A percentile compares a stretch with the other conserved stretches of the same genome.
phyloP scores from a whole-genome alignment of 2,329 filamentous ascomycete genomes.

The Cordyceps farinosa region DNA sequence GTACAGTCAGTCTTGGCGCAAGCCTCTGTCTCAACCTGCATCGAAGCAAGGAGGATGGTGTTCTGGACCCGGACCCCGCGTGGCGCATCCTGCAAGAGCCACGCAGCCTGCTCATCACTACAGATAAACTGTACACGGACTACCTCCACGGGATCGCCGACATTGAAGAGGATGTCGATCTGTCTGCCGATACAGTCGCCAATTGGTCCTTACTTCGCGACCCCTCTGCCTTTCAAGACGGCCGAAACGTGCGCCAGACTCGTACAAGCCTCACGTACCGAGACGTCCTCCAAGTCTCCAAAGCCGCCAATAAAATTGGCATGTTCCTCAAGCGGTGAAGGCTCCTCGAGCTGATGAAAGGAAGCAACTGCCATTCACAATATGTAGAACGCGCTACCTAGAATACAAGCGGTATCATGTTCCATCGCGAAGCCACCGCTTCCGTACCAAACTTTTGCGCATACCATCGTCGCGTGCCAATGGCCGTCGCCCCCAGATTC shows the following conservation, averaged over 20 bases:
- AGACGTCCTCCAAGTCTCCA: conserved; percentile 81
- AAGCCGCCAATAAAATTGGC: conserved; percentile 65
- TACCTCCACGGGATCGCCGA: conserved; percentile 74
- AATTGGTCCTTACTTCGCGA: conserved; percentile 69
- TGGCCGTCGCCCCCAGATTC: conserved; percentile 80
- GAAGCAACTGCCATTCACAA: not conserved
- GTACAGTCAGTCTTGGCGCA: conserved; percentile 81
- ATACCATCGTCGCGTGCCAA: conserved; percentile 78
- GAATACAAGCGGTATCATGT: conserved; percentile 70
- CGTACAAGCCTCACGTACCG: conserved; percentile 76
- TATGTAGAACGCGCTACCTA: conserved; percentile 29
- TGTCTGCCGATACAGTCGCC: conserved; percentile 59
- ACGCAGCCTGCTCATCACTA: conserved; percentile 73
- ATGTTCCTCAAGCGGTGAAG: conserved; percentile 41
- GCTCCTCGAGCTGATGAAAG: not conserved
- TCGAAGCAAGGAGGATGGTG: conserved; percentile 58
- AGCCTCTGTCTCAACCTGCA: conserved; percentile 76
- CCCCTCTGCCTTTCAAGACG: conserved; percentile 42
- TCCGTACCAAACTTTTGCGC: conserved; percentile 66
- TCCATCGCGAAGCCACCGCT: conserved; percentile 61
- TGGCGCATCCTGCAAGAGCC: conserved; percentile 76
- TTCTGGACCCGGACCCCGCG: conserved; percentile 47
- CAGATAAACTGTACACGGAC: conserved; percentile 62
- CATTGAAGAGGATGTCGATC: conserved; percentile 59
- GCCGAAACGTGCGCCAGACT: conserved; percentile 54